These are phyloP conservation scores for Haplosporangium sp. DNA, from an alignment of 371 early-diverging fungal genomes.

Conservation along the genomic window DNA sequence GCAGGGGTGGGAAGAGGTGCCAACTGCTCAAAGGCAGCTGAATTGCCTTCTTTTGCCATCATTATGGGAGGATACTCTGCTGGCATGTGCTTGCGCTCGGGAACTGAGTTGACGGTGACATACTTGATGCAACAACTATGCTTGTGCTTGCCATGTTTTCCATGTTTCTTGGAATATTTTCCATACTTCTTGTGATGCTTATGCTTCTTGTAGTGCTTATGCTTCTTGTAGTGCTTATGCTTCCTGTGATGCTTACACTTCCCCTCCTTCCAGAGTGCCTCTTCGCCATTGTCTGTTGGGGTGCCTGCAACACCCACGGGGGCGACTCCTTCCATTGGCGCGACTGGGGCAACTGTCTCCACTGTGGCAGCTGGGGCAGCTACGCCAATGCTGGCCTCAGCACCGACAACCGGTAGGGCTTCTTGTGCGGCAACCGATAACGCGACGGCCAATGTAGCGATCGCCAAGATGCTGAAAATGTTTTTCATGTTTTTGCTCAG, in stretches of 20 bases:
- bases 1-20: not conserved
- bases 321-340: not conserved
- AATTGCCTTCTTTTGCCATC: not conserved
- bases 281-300: not conserved
- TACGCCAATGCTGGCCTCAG: no score
- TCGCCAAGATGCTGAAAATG: conserved; percentile 7
- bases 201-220: conserved; percentile 5
- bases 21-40: not conserved
- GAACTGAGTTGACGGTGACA: conserved; percentile 12
- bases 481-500: conserved; percentile 26
- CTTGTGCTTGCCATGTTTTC: conserved; percentile 9
- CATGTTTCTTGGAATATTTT: conserved; percentile 3
- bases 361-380: not conserved
- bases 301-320: not conserved
- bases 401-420: not conserved
- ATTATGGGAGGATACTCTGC: not conserved
- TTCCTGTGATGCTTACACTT: conserved; percentile 12
- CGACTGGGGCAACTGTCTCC: not conserved
- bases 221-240: conserved; percentile 11
- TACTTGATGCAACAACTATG: conserved; percentile 17
- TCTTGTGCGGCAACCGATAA: conserved; percentile 12
- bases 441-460: conserved; percentile 15
- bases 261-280: conserved; percentile 5
- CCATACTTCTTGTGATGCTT: conserved; percentile 6
- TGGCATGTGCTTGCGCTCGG: conserved; percentile 13